Percentiles rank a stretch among this genome's conserved stretches.
Evolutionary conservation across 768 basidiomycete genomes (phyloP).

Genomic region (Panaeolus papilionaceus): DNA sequence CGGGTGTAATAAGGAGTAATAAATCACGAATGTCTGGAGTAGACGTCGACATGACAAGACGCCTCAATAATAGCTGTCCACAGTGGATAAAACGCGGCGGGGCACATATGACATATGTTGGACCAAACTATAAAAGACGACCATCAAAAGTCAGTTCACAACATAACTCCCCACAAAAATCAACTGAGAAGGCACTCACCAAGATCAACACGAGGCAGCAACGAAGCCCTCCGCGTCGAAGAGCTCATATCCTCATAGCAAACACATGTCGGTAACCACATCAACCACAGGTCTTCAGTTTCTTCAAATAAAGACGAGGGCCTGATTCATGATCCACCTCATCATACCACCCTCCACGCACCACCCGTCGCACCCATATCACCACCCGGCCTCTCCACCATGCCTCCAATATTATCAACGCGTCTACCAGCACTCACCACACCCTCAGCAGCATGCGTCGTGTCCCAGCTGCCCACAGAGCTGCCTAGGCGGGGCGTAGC

Average conservation of each 20-base stretch:
- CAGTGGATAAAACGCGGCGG: neutral
- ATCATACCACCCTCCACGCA: constrained; percentile 31
- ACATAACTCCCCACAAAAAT: neutral
- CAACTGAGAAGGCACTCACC: neutral
- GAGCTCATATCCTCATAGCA: neutral
- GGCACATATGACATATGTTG: neutral
- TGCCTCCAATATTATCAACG: constrained; percentile 24
- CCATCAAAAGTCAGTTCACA: neutral
- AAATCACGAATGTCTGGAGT: neutral
- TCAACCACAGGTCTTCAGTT: neutral
- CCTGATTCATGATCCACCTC: neutral
- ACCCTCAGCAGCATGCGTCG: constrained; percentile 16
- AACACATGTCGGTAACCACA: constrained; percentile 9
- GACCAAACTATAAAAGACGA: neutral
- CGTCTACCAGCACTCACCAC: constrained; percentile 18
- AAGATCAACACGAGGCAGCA: constrained; percentile 14
- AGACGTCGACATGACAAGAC: neutral
- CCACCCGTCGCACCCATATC: constrained; percentile 31
- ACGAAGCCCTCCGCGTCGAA: neutral
- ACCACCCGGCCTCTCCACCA: constrained; percentile 31
- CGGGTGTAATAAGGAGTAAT: neutral
- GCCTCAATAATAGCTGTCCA: neutral
- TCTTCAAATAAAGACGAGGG: neutral
- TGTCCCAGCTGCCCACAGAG: constrained; percentile 46
- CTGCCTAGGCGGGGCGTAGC: neutral